Percentiles rank a stretch among this genome's conserved stretches.
Evolutionary conservation across 2,329 filamentous ascomycete species (phyloP).

Genomic region (Ascochyta fabae): DNA sequence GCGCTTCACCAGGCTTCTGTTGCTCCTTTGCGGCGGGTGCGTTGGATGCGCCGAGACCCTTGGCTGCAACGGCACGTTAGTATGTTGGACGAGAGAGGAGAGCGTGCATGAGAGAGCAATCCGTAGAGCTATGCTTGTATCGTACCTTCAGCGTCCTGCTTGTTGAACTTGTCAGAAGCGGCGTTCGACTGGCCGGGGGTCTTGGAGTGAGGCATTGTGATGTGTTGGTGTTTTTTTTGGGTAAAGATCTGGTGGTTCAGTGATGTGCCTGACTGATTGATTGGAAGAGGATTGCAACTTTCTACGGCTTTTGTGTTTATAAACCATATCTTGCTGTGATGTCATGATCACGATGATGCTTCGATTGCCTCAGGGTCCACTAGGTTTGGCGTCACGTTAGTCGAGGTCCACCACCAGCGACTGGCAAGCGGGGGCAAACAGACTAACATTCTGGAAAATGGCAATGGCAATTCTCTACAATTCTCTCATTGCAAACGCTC

Average conservation of each 20-base stretch:
- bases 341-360: slow-evolving; percentile 4
- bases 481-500: too few species aligned
- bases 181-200: slow-evolving; percentile 28
- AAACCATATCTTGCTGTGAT: slow-evolving; percentile 2
- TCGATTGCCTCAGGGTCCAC: slow-evolving; percentile 8
- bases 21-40: slow-evolving; percentile 24
- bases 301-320: slow-evolving; percentile 8
- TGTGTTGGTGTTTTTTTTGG: neutral
- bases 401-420: neutral
- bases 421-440: neutral
- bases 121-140: neutral
- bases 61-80: slow-evolving; percentile 10
- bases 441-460: too few species aligned
- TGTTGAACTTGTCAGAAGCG: slow-evolving; percentile 27
- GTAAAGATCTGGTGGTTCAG: neutral
- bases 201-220: slow-evolving; percentile 27
- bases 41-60: slow-evolving; percentile 27
- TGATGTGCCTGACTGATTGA: neutral
- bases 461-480: too few species aligned
- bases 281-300: neutral
- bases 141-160: slow-evolving; percentile 25
- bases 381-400: slow-evolving; percentile 2
- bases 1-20: slow-evolving; percentile 20
- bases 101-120: neutral
- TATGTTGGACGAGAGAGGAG: neutral